A percentile compares a stretch with the other conserved stretches of the same genome.
phyloP scores from a whole-genome alignment of 176 grass and related monocot species.

The Oryza punctata region DNA sequence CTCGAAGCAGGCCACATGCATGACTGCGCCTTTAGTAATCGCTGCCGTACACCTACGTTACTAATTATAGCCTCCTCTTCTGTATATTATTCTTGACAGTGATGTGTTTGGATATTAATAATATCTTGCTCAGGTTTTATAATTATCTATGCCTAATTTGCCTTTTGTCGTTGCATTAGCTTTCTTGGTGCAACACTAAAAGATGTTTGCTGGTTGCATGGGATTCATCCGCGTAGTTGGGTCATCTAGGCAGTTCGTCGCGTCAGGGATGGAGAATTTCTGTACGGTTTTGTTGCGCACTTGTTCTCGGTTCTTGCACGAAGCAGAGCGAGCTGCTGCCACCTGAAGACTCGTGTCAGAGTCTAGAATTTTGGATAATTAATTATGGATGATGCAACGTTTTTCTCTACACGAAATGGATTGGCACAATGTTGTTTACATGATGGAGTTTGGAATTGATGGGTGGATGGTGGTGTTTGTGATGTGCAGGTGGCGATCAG shows the following conservation, averaged over 20 bases:
- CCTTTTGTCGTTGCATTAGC: background rate
- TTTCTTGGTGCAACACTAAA: background rate
- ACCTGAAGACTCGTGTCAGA: background rate
- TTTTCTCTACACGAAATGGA: background rate
- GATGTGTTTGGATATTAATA: conserved; percentile 20
- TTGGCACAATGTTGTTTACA: background rate
- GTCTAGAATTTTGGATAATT: background rate
- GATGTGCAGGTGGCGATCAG: conserved; percentile 41
- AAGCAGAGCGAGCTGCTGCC: background rate
- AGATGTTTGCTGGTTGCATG: background rate
- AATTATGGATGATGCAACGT: background rate
- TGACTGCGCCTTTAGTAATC: conserved; percentile 1
- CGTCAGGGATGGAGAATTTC: background rate
- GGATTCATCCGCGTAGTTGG: background rate
- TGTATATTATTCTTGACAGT: conserved; percentile 11
- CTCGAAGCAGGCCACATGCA: background rate
- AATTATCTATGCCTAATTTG: background rate
- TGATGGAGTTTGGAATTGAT: background rate
- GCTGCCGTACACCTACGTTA: conserved; percentile 22
- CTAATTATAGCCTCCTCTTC: background rate
- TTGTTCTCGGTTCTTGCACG: background rate
- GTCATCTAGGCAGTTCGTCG: conserved; percentile 9
- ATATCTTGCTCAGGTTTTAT: background rate
- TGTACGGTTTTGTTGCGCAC: background rate
- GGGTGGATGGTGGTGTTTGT: background rate